Percentiles rank a stretch among this genome's conserved stretches.
These are phyloP conservation scores for Colletotrichum sp. DNA, from an alignment of 2,329 filamentous ascomycete genomes.

Conservation along the genomic window DNA sequence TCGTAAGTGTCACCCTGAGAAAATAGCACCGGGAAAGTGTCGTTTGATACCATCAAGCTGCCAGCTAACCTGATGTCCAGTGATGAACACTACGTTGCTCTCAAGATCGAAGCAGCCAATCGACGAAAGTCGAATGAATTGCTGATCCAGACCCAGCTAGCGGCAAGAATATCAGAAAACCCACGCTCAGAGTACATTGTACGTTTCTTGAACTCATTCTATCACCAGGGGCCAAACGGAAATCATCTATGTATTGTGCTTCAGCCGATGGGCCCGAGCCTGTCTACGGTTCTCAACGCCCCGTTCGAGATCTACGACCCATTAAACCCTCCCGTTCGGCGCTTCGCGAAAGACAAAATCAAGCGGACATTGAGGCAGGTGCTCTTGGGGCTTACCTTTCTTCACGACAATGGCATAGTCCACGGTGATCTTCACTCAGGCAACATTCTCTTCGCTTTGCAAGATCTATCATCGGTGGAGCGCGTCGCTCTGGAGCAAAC, in stretches of 20 bases:
- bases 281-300: constrained; percentile 23
- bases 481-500: background rate
- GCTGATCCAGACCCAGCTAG: constrained; percentile 20
- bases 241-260: constrained; percentile 34
- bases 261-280: constrained; percentile 34
- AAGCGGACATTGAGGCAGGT: background rate
- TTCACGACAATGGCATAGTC: constrained; percentile 7
- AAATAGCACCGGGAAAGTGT: accelerated
- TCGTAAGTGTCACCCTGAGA: background rate
- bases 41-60: too few species aligned
- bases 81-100: constrained; percentile 25
- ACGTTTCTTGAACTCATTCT: constrained; percentile 30
- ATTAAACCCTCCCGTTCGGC: background rate
- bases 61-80: background rate
- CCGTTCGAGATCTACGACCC: constrained; percentile 1
- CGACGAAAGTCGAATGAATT: constrained; percentile 2
- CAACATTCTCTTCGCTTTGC: constrained; percentile 6
- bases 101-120: constrained; percentile 32
- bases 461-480: background rate
- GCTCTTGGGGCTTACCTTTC: background rate
- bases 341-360: background rate
- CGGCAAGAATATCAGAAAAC: background rate
- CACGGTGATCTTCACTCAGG: constrained; percentile 10
- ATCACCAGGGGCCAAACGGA: constrained; percentile 35
- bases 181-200: constrained; percentile 17